Evolutionary conservation across 768 basidiomycete genomes (phyloP).

Genomic region (Cystofilobasidium ferigula): DNA sequence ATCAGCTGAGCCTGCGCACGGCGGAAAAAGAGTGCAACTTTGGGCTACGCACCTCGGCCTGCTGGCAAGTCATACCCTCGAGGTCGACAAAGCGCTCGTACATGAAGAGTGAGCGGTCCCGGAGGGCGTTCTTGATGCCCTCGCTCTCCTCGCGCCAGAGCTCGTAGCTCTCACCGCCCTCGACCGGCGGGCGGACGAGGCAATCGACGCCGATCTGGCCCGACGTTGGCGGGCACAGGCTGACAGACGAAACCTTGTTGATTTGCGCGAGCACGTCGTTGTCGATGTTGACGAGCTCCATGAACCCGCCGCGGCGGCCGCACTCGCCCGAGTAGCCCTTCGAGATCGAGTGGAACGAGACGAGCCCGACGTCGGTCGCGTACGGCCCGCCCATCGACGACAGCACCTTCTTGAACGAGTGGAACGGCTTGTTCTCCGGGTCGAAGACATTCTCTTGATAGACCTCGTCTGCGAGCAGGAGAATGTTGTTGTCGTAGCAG

Average conservation of each 20-base stretch:
- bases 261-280: constrained; percentile 69
- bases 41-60: constrained; percentile 43
- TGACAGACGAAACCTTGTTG: constrained; percentile 92
- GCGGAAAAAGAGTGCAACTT: neutral
- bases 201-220: constrained; percentile 92
- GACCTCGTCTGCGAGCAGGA: constrained; percentile 95
- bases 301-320: constrained; percentile 93
- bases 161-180: constrained; percentile 61
- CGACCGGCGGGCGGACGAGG: constrained; percentile 77
- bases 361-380: constrained; percentile 46
- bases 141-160: constrained; percentile 78
- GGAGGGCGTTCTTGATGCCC: constrained; percentile 62
- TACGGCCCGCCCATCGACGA: constrained; percentile 51
- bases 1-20: neutral
- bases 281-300: constrained; percentile 74
- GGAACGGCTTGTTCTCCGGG: constrained; percentile 56
- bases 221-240: constrained; percentile 74
- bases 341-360: constrained; percentile 95
- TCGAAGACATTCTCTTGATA: constrained; percentile 88
- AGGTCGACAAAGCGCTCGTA: constrained; percentile 65
- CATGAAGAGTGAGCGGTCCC: constrained; percentile 60
- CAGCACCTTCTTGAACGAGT: constrained; percentile 85
- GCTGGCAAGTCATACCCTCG: constrained; percentile 78
- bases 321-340: constrained; percentile 96
- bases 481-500: constrained; percentile 72